phyloP scores from a whole-genome alignment of 805 yeast species.

The Clavispora santaluciae region DNA sequence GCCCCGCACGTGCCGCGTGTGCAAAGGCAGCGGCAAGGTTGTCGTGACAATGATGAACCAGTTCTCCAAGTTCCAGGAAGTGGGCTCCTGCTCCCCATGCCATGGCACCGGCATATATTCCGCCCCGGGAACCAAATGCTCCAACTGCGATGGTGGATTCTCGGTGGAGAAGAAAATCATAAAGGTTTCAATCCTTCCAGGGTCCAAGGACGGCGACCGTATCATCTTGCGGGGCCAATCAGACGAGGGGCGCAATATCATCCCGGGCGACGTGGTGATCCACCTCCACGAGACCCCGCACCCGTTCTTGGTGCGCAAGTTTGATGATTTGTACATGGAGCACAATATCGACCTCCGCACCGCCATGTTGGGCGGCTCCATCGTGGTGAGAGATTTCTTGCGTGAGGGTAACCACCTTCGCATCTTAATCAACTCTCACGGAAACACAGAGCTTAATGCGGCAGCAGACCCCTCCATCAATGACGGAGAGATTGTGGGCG shows the following conservation, averaged over 20 bases:
- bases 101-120: conserved; percentile 30
- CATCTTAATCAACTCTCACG: conserved; percentile 34
- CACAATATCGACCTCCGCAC: conserved; percentile 47
- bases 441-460: conserved; percentile 14
- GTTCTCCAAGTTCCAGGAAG: conserved; percentile 37
- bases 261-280: conserved; percentile 66
- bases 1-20: conserved; percentile 29
- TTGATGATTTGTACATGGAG: conserved; percentile 40
- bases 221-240: conserved; percentile 56
- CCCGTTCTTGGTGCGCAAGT: conserved; percentile 37
- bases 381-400: conserved; percentile 31
- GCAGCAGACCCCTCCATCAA: conserved; percentile 12
- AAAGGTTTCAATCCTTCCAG: conserved; percentile 51
- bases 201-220: conserved; percentile 48
- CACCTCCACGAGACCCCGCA: conserved; percentile 42
- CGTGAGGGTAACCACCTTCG: conserved; percentile 28
- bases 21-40: conserved; percentile 44
- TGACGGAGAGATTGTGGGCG: conserved; percentile 48
- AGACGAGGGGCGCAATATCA: conserved; percentile 54
- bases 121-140: conserved; percentile 20
- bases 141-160: conserved; percentile 33
- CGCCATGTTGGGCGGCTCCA: conserved; percentile 53
- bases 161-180: conserved; percentile 46
- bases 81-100: conserved; percentile 29
- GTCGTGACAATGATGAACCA: conserved; percentile 41